phyloP scores from a whole-genome alignment of 2,329 filamentous ascomycete genomes.

The Fusarium pilosicola region DNA sequence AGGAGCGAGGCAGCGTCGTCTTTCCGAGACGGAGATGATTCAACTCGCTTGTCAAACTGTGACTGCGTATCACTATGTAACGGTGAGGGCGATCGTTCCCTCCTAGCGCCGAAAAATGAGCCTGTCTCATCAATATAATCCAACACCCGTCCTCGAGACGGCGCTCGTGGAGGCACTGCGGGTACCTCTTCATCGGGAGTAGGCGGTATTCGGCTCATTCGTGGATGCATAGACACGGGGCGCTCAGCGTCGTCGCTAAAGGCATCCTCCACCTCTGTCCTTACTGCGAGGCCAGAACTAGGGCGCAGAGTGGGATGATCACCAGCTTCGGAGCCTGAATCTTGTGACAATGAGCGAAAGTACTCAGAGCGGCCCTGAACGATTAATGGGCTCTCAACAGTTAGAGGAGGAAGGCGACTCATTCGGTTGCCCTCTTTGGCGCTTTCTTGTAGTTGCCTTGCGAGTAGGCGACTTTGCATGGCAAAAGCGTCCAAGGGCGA shows the following conservation, averaged over 20 bases:
- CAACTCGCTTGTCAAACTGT: slow-evolving; percentile 41
- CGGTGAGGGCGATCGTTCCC: slow-evolving; percentile 67
- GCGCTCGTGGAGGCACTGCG: slow-evolving; percentile 54
- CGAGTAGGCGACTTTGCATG: slow-evolving; percentile 86
- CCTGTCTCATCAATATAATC: slow-evolving; percentile 53
- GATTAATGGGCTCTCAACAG: slow-evolving; percentile 82
- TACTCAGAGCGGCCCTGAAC: slow-evolving; percentile 80
- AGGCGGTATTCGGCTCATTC: slow-evolving; percentile 72
- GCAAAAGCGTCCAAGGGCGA: slow-evolving; percentile 97
- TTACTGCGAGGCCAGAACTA: slow-evolving; percentile 55
- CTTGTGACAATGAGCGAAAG: slow-evolving; percentile 78
- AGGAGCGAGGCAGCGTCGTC: slow-evolving; percentile 50
- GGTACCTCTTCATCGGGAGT: slow-evolving; percentile 61
- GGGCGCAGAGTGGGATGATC: slow-evolving; percentile 45
- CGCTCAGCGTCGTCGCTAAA: slow-evolving; percentile 60
- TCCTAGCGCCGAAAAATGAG: slow-evolving; percentile 63
- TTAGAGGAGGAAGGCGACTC: slow-evolving; percentile 85
- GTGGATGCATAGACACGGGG: slow-evolving; percentile 79
- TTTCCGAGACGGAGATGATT: slow-evolving; percentile 47
- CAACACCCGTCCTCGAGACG: slow-evolving; percentile 53
- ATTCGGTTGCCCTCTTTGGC: slow-evolving; percentile 79
- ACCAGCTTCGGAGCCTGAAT: slow-evolving; percentile 60
- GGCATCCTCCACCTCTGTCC: slow-evolving; percentile 67
- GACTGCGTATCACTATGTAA: slow-evolving; percentile 55
- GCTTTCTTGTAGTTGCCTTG: slow-evolving; percentile 85